Base-by-base conservation (phyloP, 179 eudicot genomes). In the Patellifolia procumbens region DNA sequence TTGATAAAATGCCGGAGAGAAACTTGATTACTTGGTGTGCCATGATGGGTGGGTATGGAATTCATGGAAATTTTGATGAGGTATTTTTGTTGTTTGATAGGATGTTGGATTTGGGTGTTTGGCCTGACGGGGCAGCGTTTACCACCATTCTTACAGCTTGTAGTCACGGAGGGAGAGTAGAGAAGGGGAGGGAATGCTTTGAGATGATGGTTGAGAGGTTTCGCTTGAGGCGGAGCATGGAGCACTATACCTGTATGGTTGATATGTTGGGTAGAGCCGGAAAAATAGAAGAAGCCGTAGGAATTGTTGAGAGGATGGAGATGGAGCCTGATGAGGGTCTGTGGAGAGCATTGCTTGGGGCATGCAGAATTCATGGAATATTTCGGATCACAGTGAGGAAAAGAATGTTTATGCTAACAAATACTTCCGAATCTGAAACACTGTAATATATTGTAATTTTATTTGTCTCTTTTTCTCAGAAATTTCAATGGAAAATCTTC, bases 231-330 rank as follows among this genome's bases (percentile, higher is more conserved):
- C 89, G 85, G 3, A 79, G 79, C 20, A 28, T 83, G 84, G 87
- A 86, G 74, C 93, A 89, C 79, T 86, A 79, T 76, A 86, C 88
- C 35, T 89, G 92, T 76, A 84, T 89, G 87, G 89, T 87, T 76
- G 90, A 89, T 80, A 77, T 89, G 87, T 71, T 87, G 76, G 89
- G 86, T 49, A 81, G 89, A 76, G 85, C 79, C 0, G 91, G 93
- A n/a, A 76, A 58, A 29, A 59, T 87, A 0, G 87, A 83, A 20
- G 89, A 87, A 75, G 93, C 90, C 0, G 85, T 79, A 74, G 83
- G 69, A 11, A 19, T 87, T 66, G 73, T 89, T 52, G 83, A 78
- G 76, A 56, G 46, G 37, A 89, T 88, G 88, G 88, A 86, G 73
- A 75, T 78, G 53, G 85, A 86, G 68, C 90, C 90, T 2, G 86